These are phyloP conservation scores for Saksenaea oblongispora DNA, from an alignment of 371 early-diverging fungal species.

Conservation along the genomic window DNA sequence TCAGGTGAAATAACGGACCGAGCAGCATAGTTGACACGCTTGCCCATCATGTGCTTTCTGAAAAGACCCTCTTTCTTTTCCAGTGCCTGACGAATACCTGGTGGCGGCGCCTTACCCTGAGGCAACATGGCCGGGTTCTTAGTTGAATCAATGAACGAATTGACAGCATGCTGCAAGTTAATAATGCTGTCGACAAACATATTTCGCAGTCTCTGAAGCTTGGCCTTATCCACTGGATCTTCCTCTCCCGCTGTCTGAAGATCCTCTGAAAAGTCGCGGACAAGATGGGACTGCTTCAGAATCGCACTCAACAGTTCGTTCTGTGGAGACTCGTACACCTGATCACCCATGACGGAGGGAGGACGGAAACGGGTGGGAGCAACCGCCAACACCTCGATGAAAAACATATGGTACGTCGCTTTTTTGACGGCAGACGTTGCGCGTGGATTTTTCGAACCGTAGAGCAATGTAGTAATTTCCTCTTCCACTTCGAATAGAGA, in stretches of 20 bases:
- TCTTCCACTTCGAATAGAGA: conserved; percentile 79
- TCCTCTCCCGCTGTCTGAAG: conserved; percentile 38
- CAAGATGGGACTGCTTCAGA: conserved; percentile 75
- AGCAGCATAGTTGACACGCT: conserved; percentile 99
- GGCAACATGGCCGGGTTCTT: conserved; percentile 65
- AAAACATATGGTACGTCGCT: conserved; percentile 87
- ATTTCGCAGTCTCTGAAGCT: conserved; percentile 43
- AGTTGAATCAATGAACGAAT: conserved; percentile 91
- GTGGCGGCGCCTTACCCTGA: conserved; percentile 64
- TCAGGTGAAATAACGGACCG: conserved; percentile 99
- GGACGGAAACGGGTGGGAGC: conserved; percentile 98
- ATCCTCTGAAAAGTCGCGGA: conserved; percentile 63
- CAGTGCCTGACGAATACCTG: conserved; percentile 95
- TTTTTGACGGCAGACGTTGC: conserved; percentile 38
- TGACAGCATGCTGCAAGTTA: conserved; percentile 86
- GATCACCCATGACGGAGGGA: conserved; percentile 85
- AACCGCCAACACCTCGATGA: conserved; percentile 92
- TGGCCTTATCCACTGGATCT: conserved; percentile 36
- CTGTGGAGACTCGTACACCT: conserved; percentile 93
- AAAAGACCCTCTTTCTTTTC: conserved; percentile 99
- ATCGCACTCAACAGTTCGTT: conserved; percentile 87
- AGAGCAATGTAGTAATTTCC: conserved; percentile 74
- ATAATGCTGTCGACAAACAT: conserved; percentile 78
- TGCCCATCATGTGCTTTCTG: conserved; percentile 99
- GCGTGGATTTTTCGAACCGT: conserved; percentile 69